Conservation (phyloP, 1,284 basidiomycete genomes). For the Sparassis latifolia region DNA sequence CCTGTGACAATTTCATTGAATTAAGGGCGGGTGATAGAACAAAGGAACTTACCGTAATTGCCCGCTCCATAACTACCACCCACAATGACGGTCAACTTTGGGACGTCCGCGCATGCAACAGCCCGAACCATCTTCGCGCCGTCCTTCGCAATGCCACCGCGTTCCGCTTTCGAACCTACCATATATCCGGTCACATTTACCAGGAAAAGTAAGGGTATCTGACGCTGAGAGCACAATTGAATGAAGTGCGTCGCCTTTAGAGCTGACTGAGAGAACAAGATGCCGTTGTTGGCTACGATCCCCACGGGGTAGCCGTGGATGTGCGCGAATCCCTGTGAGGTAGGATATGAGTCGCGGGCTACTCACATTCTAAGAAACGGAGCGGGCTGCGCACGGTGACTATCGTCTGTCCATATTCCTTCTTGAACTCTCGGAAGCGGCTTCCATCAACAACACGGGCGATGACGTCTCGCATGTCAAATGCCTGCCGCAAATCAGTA, state of each 20-base stretch:
- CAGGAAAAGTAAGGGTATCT: conserved; percentile 87
- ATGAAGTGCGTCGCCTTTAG: conserved; percentile 95
- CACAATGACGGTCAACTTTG: conserved; percentile 92
- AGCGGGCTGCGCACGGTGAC: conserved; percentile 59
- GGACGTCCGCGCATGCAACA: conserved; percentile 90
- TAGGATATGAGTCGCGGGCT: no score
- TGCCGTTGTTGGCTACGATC: conserved; percentile 91
- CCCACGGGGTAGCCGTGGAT: conserved; percentile 87
- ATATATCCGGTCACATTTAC: conserved; percentile 95
- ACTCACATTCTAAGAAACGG: no score
- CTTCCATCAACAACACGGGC: conserved; percentile 89
- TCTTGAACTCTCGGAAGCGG: conserved; percentile 92
- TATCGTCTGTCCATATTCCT: conserved; percentile 87
- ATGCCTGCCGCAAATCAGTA: conserved; percentile 79
- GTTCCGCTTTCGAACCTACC: conserved; percentile 92
- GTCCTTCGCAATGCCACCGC: conserved; percentile 94
- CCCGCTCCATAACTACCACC: conserved; percentile 94
- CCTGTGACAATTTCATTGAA: conserved; percentile 33
- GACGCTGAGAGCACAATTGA: conserved; percentile 87
- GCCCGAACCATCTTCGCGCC: conserved; percentile 98
- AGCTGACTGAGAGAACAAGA: conserved; percentile 89
- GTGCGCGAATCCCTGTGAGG: conserved; percentile 75
- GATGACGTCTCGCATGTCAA: conserved; percentile 93
- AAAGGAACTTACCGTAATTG: conserved; percentile 69
- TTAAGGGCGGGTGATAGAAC: not conserved